phyloP scores from a whole-genome alignment of 1,284 basidiomycete species.

The Cystobasidiaceae sp. region DNA sequence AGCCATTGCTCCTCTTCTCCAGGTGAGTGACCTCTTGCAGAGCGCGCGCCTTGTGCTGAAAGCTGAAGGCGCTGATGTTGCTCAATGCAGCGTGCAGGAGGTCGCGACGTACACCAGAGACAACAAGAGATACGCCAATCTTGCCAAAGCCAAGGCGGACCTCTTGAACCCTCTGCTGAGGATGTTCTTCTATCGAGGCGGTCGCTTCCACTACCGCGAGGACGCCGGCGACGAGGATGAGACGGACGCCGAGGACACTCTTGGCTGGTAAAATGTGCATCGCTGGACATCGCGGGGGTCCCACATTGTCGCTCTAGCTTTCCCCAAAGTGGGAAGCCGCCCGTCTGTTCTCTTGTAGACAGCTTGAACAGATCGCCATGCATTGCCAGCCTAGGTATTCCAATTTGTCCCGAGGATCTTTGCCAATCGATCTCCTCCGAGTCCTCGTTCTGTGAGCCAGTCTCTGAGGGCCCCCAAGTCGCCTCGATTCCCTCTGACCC shows the following conservation, averaged over 20 bases:
- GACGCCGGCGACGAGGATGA: too few species aligned
- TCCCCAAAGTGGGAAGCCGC: too few species aligned
- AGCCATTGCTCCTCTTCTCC: not conserved
- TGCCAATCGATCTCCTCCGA: constrained; percentile 33
- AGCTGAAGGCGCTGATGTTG: not conserved
- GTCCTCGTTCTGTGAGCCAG: constrained; percentile 32
- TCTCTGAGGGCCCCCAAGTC: constrained; percentile 34
- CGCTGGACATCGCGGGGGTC: too few species aligned
- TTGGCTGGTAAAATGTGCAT: too few species aligned
- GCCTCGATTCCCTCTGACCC: constrained; percentile 33
- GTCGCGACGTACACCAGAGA: constrained; percentile 5
- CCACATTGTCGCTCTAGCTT: too few species aligned
- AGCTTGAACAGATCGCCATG: too few species aligned
- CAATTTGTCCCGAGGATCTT: constrained; percentile 33
- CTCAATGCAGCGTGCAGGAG: not conserved
- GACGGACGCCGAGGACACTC: too few species aligned
- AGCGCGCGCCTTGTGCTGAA: not conserved
- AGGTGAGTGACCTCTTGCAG: not conserved
- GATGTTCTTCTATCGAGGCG: not conserved
- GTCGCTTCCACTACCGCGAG: too few species aligned
- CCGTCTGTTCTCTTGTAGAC: too few species aligned
- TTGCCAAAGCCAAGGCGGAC: not conserved
- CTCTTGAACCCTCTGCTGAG: constrained; percentile 5
- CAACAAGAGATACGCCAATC: constrained; percentile 1
- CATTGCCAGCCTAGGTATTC: too few species aligned